Base-by-base conservation (phyloP, 345 rosid genomes). In the Populus ilicifolia region DNA sequence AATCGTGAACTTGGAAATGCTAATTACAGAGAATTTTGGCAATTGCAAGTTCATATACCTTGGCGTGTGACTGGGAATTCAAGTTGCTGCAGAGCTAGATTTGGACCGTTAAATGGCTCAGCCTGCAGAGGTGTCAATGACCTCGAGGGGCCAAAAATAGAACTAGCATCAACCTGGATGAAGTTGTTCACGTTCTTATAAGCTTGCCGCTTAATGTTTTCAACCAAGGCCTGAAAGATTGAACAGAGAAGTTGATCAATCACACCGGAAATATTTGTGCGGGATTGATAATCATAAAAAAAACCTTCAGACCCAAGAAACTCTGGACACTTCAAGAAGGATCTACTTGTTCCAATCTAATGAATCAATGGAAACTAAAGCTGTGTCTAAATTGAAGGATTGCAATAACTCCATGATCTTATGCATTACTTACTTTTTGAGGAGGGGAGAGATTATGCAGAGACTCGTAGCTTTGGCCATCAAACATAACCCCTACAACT, bases 141-240 rank as follows among this genome's bases (percentile, higher is more conserved):
- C 50, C 87, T 82, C 6, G 85, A 83, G 74, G 80, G 81, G 63
- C 75, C 79, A 5, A 20, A 50, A 43, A 74, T 72, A 17, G 83
- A 29, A 16, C 59, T 76, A 9, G 65, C 62, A 73, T 88, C 79
- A 0, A 85, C 41, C 33, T 2, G 71, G 44, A 67, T 67, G 46
- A 90, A 77, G 43, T 71, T 17, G 11, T 16, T 16, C 29, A 54
- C 33, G 30, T 92, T 87, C 50, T 48, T 54, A 59, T 88, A 89
- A 65, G 98, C 97, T 25, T 77, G 87, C 11, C 23, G 71, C 84
- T 84, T 91, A 5, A 81, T 5, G 20, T 78, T 80, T 72, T 93
- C 85, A 1, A 92, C 82, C 67, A 83, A 1, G 30, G 23, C 77
- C 89, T 90, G 87, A 13, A 63, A 62, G 41, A 75, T 56, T 33